A percentile compares a stretch with the other conserved stretches of the same genome.
Evolutionary conservation across 345 rosid species (phyloP).

Genomic region (Passiflora organensis): DNA sequence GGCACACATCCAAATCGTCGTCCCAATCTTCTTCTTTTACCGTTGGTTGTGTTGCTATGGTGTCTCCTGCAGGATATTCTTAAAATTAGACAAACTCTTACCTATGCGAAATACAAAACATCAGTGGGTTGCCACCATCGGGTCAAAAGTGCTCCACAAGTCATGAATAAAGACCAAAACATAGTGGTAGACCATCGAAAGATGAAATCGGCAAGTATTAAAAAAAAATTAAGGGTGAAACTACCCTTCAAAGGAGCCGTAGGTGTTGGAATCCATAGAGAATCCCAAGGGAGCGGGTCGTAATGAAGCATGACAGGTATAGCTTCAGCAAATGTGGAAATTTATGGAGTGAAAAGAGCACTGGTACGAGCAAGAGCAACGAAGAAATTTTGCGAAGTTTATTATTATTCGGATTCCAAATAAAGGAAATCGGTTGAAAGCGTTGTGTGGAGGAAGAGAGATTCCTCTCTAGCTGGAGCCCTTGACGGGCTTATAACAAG

Average conservation of each 20-base stretch:
- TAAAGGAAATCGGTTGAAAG: too few relatives aligned
- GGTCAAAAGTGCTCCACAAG: neutral
- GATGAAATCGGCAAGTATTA: neutral
- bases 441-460: conserved; percentile 7
- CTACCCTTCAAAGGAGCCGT: conserved; percentile 34
- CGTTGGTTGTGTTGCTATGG: conserved; percentile 13
- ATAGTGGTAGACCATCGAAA: neutral
- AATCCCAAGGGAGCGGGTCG: conserved; percentile 27
- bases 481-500: conserved; percentile 17
- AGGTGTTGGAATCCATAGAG: conserved; percentile 37
- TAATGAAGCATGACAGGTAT: conserved; percentile 25
- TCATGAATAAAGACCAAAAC: neutral
- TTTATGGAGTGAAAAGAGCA: too few relatives aligned
- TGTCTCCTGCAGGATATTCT: conserved; percentile 19
- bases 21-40: conserved; percentile 39
- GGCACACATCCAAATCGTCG: conserved; percentile 28
- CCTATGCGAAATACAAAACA: conserved; percentile 22
- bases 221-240: neutral
- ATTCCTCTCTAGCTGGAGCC: conserved; percentile 2
- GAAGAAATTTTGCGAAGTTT: too few relatives aligned
- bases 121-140: neutral
- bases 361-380: too few relatives aligned
- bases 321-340: conserved; percentile 7
- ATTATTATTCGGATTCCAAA: too few relatives aligned
- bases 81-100: conserved; percentile 23